Evolutionary conservation across 1,284 basidiomycete species (phyloP).

Genomic region (Cutaneotrichosporon spelunceum): DNA sequence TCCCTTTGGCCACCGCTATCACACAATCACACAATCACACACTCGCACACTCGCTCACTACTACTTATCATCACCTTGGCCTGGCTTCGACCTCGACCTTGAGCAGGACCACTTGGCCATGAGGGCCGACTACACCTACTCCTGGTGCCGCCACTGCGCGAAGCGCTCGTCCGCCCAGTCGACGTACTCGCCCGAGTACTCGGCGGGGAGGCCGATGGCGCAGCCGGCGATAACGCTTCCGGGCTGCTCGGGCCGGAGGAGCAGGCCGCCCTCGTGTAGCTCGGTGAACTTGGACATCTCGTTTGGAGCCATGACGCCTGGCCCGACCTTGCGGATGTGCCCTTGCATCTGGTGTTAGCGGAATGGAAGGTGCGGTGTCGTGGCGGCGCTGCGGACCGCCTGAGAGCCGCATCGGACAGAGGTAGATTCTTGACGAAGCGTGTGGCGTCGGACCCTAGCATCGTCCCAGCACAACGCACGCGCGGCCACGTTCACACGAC

Average conservation of each 20-base stretch:
- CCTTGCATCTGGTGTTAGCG: constrained; percentile 47
- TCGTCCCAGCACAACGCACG: background rate
- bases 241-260: constrained; percentile 53
- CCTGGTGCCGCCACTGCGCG: constrained; percentile 16
- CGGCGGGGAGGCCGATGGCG: constrained; percentile 45
- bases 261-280: constrained; percentile 52
- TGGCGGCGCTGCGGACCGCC: too few relatives aligned
- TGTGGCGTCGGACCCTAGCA: too few relatives aligned
- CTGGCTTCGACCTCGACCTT: too few relatives aligned
- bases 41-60: background rate
- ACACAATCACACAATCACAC: too few relatives aligned
- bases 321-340: constrained; percentile 43
- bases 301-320: constrained; percentile 44
- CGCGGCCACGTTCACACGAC: background rate
- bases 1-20: background rate
- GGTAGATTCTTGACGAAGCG: too few relatives aligned
- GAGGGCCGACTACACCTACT: background rate
- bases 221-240: constrained; percentile 55
- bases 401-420: background rate
- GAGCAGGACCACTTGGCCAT: too few relatives aligned
- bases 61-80: background rate
- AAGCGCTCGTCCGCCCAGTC: constrained; percentile 53
- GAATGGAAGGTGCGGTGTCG: background rate
- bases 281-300: constrained; percentile 52
- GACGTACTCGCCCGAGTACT: constrained; percentile 54